A percentile compares a stretch with the other conserved stretches of the same genome.
Conservation (phyloP, 768 basidiomycete species). For the Guyanaporus albipodus region DNA sequence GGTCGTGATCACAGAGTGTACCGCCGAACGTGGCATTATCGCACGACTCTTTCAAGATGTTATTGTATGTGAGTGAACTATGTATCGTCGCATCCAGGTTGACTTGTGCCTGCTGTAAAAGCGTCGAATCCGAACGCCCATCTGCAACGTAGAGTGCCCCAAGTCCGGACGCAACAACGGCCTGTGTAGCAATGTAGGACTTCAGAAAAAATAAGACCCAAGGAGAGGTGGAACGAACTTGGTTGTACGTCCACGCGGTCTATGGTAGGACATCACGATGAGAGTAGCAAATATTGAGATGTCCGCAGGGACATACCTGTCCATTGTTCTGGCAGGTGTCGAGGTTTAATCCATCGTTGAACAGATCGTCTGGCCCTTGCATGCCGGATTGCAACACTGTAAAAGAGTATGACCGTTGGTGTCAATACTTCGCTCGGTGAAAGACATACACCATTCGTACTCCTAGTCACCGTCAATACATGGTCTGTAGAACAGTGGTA, state of each 20-base stretch:
- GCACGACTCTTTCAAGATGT: slow-evolving; percentile 50
- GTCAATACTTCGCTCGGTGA: not conserved
- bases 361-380: slow-evolving; percentile 27
- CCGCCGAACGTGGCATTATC: slow-evolving; percentile 41
- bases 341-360: slow-evolving; percentile 28
- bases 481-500: not conserved
- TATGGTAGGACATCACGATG: slow-evolving; percentile 16
- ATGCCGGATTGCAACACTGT: slow-evolving; percentile 29
- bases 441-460: slow-evolving; percentile 29
- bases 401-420: not conserved
- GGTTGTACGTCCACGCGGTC: slow-evolving; percentile 61
- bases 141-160: slow-evolving; percentile 42
- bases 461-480: slow-evolving; percentile 11
- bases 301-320: slow-evolving; percentile 5
- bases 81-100: slow-evolving; percentile 49
- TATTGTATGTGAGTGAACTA: slow-evolving; percentile 33
- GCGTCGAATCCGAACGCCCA: slow-evolving; percentile 30
- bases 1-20: slow-evolving; percentile 43
- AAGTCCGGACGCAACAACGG: slow-evolving; percentile 53
- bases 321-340: slow-evolving; percentile 29
- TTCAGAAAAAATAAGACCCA: not conserved
- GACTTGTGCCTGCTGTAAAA: slow-evolving; percentile 47
- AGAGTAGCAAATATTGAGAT: not conserved
- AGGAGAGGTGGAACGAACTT: slow-evolving; percentile 31
- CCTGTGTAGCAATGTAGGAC: slow-evolving; percentile 35